These are phyloP conservation scores for Penicillium coprophilum DNA, from an alignment of 495 filamentous ascomycete genomes.

Conservation along the genomic window DNA sequence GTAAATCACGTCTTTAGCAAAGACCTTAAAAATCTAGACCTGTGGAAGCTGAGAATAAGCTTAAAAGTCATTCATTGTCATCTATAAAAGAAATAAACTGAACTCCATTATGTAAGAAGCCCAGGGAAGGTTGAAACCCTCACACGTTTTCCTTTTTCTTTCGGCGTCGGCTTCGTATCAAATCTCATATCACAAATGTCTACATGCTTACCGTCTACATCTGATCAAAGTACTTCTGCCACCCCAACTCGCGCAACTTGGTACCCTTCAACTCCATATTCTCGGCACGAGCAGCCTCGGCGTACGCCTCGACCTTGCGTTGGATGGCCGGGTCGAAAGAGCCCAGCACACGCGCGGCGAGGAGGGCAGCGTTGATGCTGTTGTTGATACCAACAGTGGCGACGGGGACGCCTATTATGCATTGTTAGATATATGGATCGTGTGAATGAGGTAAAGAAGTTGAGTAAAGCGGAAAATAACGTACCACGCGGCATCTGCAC, in stretches of 20 bases:
- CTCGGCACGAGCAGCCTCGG: conserved; percentile 64
- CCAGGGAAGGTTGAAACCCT: conserved; percentile 8
- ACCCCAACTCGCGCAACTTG: conserved; percentile 58
- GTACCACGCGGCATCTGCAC: conserved; percentile 84
- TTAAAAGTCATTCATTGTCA: conserved; percentile 27
- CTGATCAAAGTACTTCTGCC: conserved; percentile 65
- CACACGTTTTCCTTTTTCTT: neutral
- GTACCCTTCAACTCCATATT: conserved; percentile 56
- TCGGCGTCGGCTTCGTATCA: neutral
- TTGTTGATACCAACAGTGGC: conserved; percentile 94
- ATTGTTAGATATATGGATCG: conserved; percentile 4
- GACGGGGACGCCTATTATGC: conserved; percentile 66
- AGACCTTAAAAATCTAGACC: neutral
- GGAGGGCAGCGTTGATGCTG: conserved; percentile 83
- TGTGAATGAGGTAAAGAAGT: neutral
- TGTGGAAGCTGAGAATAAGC: neutral
- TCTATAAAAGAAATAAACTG: conserved; percentile 23
- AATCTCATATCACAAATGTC: neutral
- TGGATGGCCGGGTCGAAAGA: conserved; percentile 57
- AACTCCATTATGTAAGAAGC: conserved; percentile 17
- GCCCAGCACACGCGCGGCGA: conserved; percentile 84
- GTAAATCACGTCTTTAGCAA: neutral
- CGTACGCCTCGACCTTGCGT: conserved; percentile 66
- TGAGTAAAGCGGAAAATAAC: conserved; percentile 5
- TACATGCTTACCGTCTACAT: conserved; percentile 41